A percentile compares a stretch with the other conserved stretches of the same genome.
These are phyloP conservation scores for Pseudogymnoascus sp. DNA, from an alignment of 2,329 filamentous ascomycete genomes.

Conservation along the genomic window DNA sequence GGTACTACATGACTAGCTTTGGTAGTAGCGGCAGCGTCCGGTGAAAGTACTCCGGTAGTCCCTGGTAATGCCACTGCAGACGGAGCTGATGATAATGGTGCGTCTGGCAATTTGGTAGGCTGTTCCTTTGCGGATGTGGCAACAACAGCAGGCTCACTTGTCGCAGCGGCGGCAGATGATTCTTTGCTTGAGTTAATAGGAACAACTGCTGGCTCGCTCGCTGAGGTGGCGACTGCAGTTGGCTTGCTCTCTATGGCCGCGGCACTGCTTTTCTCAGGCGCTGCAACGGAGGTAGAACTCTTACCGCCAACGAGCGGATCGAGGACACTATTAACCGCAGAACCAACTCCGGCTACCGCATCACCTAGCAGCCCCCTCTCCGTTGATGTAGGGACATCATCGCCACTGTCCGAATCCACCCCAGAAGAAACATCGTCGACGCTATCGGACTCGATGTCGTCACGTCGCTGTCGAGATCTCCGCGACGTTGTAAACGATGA, in stretches of 20 bases:
- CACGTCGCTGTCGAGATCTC: too few species aligned
- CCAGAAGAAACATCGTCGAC: not conserved
- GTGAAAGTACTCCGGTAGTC: not conserved
- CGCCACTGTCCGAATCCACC: too few species aligned
- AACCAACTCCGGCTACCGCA: not conserved
- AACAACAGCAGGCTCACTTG: not conserved
- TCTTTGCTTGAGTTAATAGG: not conserved
- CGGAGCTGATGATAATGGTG: not conserved
- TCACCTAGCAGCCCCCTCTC: not conserved
- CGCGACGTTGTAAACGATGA: too few species aligned
- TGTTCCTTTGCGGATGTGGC: not conserved
- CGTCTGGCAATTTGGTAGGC: not conserved
- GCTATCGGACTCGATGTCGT: not conserved
- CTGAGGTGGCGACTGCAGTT: not conserved
- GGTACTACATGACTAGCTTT: not conserved
- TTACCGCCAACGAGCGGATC: not conserved
- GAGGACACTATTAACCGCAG: not conserved
- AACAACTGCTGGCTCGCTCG: not conserved
- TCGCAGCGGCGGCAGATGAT: not conserved
- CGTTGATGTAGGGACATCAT: not conserved
- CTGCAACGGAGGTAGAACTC: not conserved
- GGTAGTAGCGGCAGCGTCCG: not conserved
- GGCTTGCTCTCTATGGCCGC: not conserved
- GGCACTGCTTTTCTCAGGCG: not conserved
- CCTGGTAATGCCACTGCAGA: not conserved